Base-by-base conservation (phyloP, 495 filamentous ascomycete species). In the Penicillium nucicola region DNA sequence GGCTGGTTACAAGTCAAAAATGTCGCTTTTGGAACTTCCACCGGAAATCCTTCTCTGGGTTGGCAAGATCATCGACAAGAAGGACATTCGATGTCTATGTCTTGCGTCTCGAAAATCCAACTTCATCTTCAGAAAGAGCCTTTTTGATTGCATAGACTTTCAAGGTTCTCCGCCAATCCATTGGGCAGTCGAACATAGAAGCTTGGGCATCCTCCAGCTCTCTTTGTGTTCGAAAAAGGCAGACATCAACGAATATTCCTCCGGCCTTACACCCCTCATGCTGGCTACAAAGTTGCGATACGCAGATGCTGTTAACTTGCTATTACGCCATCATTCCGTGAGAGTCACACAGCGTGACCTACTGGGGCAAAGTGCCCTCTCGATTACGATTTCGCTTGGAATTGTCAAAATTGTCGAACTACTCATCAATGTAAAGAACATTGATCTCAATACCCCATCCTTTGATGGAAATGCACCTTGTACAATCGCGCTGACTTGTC, bases 201-300 rank as follows among this genome's bases (percentile, higher is more conserved):
- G 40, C 40, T 28, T 42, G 18, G 40, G 40, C 23, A 31, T 42
- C 23, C 1, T 42, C 23, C 2, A 42, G 8, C n/a, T 30, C 40
- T 30, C 8, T 28, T 23, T 42, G n/a, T 23, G 23, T 42, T 42
- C 14, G 23, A 23, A 42, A 42, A 28, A 42, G 40, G 23, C 40
- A 30, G 23, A 42, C 10, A 17, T 42, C 23, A 42, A 42, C 40
- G 1, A 30, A 42, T 30, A 0, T 0, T 17, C 4, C 9, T 31
- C 40, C 31, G 25, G 40, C 40, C 9, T 42, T 31, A 42, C 14
- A 42, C 40, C 40, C 1, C 40, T 31, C 25, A 42, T 42, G 25
- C 9, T 42, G 14, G 40, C 40, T 42, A 42, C 14, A 42, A 10
- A 42, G 40, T 42, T 42, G 25, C 40, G 40, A 23, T 42, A 42